A percentile compares a stretch with the other conserved stretches of the same genome.
Conservation (phyloP, 1,139 yeast species). For the Taiozyma sp. region DNA sequence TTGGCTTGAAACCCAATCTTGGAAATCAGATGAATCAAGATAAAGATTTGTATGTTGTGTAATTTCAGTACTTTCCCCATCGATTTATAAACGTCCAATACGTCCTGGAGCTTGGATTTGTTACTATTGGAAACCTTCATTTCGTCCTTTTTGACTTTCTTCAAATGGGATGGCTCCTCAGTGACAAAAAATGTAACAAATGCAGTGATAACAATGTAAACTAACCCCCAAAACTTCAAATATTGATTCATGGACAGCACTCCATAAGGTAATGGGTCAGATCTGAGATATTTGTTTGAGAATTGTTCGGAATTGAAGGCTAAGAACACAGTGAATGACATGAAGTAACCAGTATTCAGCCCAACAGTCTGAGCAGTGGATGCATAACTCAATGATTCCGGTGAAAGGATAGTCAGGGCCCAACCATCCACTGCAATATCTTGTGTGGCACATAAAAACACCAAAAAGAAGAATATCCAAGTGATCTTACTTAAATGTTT, state of each 20-base stretch:
- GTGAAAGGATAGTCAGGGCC: slow-evolving; percentile 86
- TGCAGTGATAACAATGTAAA: slow-evolving; percentile 63
- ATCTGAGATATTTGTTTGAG: slow-evolving; percentile 76
- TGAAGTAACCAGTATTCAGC: slow-evolving; percentile 85
- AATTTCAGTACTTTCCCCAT: slow-evolving; percentile 75
- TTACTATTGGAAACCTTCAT: slow-evolving; percentile 13
- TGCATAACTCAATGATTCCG: slow-evolving; percentile 81
- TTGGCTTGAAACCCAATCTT: slow-evolving; percentile 94
- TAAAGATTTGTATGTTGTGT: slow-evolving; percentile 71
- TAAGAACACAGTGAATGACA: slow-evolving; percentile 83
- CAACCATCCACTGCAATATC: slow-evolving; percentile 99
- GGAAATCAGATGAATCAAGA: slow-evolving; percentile 68
- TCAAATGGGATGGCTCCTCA: slow-evolving; percentile 58
- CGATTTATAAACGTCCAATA: slow-evolving; percentile 51
- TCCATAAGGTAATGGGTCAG: slow-evolving; percentile 56
- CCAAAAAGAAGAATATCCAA: slow-evolving; percentile 62
- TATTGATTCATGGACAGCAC: slow-evolving; percentile 70
- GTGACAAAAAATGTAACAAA: slow-evolving; percentile 51
- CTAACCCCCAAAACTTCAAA: slow-evolving; percentile 70
- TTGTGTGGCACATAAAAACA: slow-evolving; percentile 92
- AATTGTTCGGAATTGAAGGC: slow-evolving; percentile 92
- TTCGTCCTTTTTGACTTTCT: slow-evolving; percentile 27
- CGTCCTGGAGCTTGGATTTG: slow-evolving; percentile 2
- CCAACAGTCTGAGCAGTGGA: slow-evolving; percentile 98
- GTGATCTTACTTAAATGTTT: slow-evolving; percentile 52